Percentiles rank a stretch among this genome's conserved stretches.
phyloP scores from a whole-genome alignment of 495 filamentous ascomycete species.

The Penicillium lagena region DNA sequence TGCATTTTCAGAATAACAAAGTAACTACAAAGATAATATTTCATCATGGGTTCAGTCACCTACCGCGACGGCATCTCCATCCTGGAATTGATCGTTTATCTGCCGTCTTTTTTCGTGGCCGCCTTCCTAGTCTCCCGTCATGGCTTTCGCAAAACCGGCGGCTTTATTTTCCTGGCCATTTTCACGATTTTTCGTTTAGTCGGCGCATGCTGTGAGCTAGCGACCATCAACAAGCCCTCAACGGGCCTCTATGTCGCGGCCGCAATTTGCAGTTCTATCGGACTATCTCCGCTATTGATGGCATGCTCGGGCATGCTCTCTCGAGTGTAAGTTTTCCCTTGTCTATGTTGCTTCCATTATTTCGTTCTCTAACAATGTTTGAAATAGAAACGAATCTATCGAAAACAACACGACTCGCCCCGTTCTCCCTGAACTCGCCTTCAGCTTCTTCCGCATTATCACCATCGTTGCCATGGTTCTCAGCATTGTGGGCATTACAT shows the following conservation, averaged over 20 bases:
- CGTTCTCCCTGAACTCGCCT: conserved; percentile 10
- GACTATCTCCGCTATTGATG: conserved; percentile 21
- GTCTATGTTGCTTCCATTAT: background rate
- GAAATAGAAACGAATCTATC: conserved; percentile 16
- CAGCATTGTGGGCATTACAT: conserved; percentile 16
- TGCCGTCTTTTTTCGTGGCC: conserved; percentile 25
- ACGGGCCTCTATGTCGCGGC: conserved; percentile 14
- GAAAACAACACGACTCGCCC: conserved; percentile 5
- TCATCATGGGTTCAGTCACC: conserved; percentile 14
- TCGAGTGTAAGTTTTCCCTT: conserved; percentile 16
- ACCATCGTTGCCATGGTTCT: conserved; percentile 14
- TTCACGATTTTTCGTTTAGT: conserved; percentile 33
- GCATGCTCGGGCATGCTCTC: conserved; percentile 17
- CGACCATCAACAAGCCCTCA: conserved; percentile 24
- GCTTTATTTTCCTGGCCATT: conserved; percentile 31
- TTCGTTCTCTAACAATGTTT: background rate
- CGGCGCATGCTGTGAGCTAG: conserved; percentile 27
- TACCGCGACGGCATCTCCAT: conserved; percentile 31
- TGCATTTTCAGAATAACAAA: no score
- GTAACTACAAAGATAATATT: background rate
- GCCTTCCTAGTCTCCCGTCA: conserved; percentile 29
- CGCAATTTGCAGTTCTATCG: conserved; percentile 21
- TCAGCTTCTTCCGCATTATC: conserved; percentile 15
- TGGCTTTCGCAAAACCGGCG: conserved; percentile 25
- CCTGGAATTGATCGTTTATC: conserved; percentile 25